Percentiles rank a stretch among this genome's conserved stretches.
Conservation (phyloP, 768 basidiomycete genomes). For the Galerina marginata region DNA sequence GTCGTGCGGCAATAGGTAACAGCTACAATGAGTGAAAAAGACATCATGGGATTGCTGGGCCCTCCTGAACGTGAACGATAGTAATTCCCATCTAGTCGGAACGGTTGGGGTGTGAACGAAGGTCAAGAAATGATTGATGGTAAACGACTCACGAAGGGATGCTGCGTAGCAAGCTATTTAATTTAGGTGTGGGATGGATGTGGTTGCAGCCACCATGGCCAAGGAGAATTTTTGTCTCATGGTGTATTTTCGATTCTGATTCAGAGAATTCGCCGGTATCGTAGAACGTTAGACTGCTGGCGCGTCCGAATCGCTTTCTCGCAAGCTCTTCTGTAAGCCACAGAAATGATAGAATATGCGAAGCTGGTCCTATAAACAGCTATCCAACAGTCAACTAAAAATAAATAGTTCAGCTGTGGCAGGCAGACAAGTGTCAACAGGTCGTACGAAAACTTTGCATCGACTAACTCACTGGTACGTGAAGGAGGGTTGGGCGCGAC, state of each 20-base stretch:
- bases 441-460: background rate
- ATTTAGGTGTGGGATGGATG: slow-evolving; percentile 1
- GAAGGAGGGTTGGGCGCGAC: background rate
- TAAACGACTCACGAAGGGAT: background rate
- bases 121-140: background rate
- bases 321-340: too few relatives aligned
- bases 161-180: background rate
- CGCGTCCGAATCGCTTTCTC: too few relatives aligned
- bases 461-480: background rate
- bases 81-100: slow-evolving; percentile 5
- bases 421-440: background rate
- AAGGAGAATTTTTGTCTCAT: background rate
- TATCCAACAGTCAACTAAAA: background rate
- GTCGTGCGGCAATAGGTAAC: background rate
- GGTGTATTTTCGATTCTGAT: background rate
- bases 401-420: background rate
- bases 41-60: too few relatives aligned
- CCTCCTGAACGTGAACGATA: too few relatives aligned
- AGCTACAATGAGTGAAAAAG: too few relatives aligned
- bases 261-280: background rate
- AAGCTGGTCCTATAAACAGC: too few relatives aligned
- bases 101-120: slow-evolving; percentile 9
- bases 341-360: too few relatives aligned
- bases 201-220: background rate
- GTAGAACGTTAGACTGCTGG: too few relatives aligned